Percentiles rank a stretch among this genome's conserved stretches.
phyloP scores from a whole-genome alignment of 495 filamentous ascomycete genomes.

The Penicillium manginii region DNA sequence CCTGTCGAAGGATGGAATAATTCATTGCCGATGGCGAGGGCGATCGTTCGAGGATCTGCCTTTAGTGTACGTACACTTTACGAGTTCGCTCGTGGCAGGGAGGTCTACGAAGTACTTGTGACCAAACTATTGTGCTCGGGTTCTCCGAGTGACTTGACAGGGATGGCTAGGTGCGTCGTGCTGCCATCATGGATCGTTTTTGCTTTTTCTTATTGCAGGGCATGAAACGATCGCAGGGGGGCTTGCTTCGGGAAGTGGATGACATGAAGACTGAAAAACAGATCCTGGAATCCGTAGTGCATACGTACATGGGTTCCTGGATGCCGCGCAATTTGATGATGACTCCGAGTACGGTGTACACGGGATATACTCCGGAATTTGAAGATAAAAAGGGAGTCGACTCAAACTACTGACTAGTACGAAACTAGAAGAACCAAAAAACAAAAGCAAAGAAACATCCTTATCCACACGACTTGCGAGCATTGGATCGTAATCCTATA shows the following conservation, averaged over 20 bases:
- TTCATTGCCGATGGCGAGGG: conserved; percentile 24
- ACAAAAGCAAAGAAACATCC: too few relatives aligned
- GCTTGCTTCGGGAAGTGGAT: conserved; percentile 12
- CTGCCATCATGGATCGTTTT: not conserved
- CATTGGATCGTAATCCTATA: not conserved
- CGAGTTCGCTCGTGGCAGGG: too few relatives aligned
- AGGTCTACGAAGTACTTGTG: too few relatives aligned
- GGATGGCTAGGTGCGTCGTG: not conserved
- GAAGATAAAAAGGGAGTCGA: too few relatives aligned
- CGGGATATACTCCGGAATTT: too few relatives aligned
- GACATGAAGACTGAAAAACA: conserved; percentile 1
- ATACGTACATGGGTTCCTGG: not conserved
- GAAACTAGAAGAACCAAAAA: too few relatives aligned
- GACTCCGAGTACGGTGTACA: not conserved
- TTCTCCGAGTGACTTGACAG: not conserved
- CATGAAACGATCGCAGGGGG: conserved; percentile 8
- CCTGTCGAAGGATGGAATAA: conserved; percentile 16
- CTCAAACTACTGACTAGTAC: too few relatives aligned
- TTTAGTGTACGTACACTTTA: conserved; percentile 17
- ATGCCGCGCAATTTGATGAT: conserved; percentile 2
- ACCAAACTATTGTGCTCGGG: not conserved
- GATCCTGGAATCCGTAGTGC: not conserved
- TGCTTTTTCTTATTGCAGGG: not conserved
- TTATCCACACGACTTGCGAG: too few relatives aligned
- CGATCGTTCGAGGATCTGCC: conserved; percentile 32